phyloP scores from a whole-genome alignment of 2,329 filamentous ascomycete genomes.

The Dothiorella sarmentorum region DNA sequence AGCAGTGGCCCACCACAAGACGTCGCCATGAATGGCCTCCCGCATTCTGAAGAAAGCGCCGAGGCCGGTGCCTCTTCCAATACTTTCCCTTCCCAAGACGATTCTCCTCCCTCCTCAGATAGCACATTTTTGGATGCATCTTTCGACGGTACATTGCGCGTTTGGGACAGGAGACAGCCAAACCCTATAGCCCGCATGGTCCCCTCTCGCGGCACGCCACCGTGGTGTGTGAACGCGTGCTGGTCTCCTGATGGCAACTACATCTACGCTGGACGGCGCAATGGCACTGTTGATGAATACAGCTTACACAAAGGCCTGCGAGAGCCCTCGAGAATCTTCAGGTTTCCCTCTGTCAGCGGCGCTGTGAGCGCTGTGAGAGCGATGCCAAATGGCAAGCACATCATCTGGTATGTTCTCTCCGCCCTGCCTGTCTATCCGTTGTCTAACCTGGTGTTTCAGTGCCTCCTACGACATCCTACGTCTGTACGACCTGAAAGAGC shows the following conservation, averaged over 20 bases:
- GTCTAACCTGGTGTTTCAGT: slow-evolving; percentile 43
- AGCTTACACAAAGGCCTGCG: slow-evolving; percentile 77
- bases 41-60: slow-evolving; percentile 48
- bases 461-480: slow-evolving; percentile 91
- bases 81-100: slow-evolving; percentile 31
- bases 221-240: slow-evolving; percentile 96
- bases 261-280: slow-evolving; percentile 87
- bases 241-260: slow-evolving; percentile 95
- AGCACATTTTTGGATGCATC: slow-evolving; percentile 85
- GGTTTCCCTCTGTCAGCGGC: slow-evolving; percentile 84
- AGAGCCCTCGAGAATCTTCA: slow-evolving; percentile 73
- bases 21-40: slow-evolving; percentile 42
- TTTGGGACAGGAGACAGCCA: slow-evolving; percentile 83
- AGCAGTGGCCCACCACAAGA: background rate
- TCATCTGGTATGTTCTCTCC: slow-evolving; percentile 64
- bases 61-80: slow-evolving; percentile 11
- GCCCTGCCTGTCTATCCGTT: background rate
- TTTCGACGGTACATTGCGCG: slow-evolving; percentile 81
- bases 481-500: slow-evolving; percentile 79
- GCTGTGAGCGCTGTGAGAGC: slow-evolving; percentile 81
- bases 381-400: slow-evolving; percentile 89
- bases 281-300: slow-evolving; percentile 92
- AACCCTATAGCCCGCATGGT: slow-evolving; percentile 76
- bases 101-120: slow-evolving; percentile 56
- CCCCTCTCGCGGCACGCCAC: slow-evolving; percentile 72